Evolutionary conservation across 2,329 filamentous ascomycete species (phyloP), one percentile per base, ranked within the genome.

Genomic region (Neodidymelliopsis sp.): DNA sequence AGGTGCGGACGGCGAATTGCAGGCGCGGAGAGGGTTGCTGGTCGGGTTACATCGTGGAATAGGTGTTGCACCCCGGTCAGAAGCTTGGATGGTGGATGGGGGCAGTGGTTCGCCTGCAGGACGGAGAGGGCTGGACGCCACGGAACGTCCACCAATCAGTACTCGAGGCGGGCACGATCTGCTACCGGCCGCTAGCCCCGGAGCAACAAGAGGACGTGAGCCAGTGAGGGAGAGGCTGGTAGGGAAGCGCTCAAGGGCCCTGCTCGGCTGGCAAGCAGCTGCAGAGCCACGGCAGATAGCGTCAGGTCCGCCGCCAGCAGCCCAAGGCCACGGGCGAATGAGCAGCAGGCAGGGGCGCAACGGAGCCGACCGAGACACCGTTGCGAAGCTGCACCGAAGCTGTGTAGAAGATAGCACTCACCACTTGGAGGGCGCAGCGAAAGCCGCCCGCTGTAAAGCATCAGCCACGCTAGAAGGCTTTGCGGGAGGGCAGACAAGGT

Each of bases 41-140:
- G 62, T 66, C 62, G 62, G 61, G 69, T 72, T 71, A 72, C 69
- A 71, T 71, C 69, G 67, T 59, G 59, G 51, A 58, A 59, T 42
- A 46, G 47, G 49, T 43, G 53, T 51, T 38, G 59, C 53, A 61
- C 59, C 59, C 62, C 47, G 56, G 62, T 27, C 42, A 51, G 49
- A 54, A 51, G 56, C 62, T 59, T 56, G 60, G 53, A 54, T 43
- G 53, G 46, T 52, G 57, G 58, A 61, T 62, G 62, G 62, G 59
- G 60, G 62, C 56, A 57, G 62, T 51, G 54, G 59, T 47, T 52
- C 43, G 50, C 53, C 53, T 69, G 66, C 65, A 68, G 63, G 62
- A 69, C 66, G 64, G 67, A 67, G 63, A 63, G 54, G 64, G 62
- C 63, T 65, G 59, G 59, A 66, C 65, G 63, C 65, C 63, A 68